phyloP scores from a whole-genome alignment of 2,329 filamentous ascomycete genomes.

The Grosmannia penicillata region DNA sequence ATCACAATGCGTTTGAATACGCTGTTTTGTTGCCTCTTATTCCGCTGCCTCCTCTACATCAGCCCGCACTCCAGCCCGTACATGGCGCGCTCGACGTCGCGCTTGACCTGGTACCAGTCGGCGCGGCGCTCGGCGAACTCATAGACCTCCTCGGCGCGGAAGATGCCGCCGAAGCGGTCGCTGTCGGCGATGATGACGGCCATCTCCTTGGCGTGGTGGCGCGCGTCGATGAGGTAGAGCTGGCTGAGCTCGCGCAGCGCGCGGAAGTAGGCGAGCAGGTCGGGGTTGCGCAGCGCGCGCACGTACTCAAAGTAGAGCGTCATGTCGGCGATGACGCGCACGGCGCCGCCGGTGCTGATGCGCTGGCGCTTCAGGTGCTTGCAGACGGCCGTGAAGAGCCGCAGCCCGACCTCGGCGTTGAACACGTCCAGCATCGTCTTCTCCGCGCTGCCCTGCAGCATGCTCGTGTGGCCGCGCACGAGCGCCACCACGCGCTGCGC shows the following conservation, averaged over 20 bases:
- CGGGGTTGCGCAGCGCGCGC: conserved; percentile 63
- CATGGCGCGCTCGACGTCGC: conserved; percentile 88
- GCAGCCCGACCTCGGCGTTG: conserved; percentile 90
- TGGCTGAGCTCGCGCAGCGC: conserved; percentile 85
- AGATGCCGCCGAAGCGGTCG: conserved; percentile 81
- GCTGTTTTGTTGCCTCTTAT: not conserved
- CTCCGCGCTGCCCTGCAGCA: conserved; percentile 89
- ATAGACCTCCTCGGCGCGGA: conserved; percentile 90
- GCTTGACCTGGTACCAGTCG: conserved; percentile 87
- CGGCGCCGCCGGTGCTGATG: conserved; percentile 74
- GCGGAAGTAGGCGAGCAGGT: conserved; percentile 78
- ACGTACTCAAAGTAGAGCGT: conserved; percentile 85
- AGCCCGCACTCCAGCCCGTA: conserved; percentile 80
- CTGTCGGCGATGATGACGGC: conserved; percentile 87
- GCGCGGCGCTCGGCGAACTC: conserved; percentile 89
- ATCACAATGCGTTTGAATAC: not conserved
- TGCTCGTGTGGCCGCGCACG: conserved; percentile 75
- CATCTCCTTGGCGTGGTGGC: conserved; percentile 86
- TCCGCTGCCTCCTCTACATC: conserved; percentile 44
- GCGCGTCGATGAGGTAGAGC: conserved; percentile 82
- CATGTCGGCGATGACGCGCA: conserved; percentile 92
- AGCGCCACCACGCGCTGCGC: conserved; percentile 71
- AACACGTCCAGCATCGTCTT: conserved; percentile 98
- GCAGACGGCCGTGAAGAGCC: conserved; percentile 81
- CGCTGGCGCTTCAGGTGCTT: conserved; percentile 97